Base-by-base conservation (phyloP, 768 basidiomycete genomes). In the Rhodotorula sphaerocarpa region DNA sequence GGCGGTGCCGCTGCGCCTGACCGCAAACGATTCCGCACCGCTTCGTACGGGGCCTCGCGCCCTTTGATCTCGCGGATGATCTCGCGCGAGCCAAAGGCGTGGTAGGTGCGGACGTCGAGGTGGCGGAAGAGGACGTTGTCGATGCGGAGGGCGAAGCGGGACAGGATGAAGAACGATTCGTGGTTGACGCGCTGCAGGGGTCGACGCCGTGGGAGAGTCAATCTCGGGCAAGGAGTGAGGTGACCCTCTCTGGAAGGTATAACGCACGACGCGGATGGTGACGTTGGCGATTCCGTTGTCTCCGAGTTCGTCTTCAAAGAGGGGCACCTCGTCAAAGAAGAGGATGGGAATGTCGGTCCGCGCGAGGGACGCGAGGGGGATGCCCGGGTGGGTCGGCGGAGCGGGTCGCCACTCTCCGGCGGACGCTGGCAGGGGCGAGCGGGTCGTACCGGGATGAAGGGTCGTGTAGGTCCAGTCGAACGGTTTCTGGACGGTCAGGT, bases 401-500 rank as follows among this genome's bases (percentile, higher is more conserved):
- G 70, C 74, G 9, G 67, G 64, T 36, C 50, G 47, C 46, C 39
- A 51, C 18, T 47, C 7, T 0, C 46, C 27, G 10, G 57, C 9
- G 9, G 23, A 31, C 9, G 54, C 12, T 5, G 58, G 47, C 4
- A 66, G 55, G 50, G 57, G 31, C 12, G 57, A 5, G 6, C 33
- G 5, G 48, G 27, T 36, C 25, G 51, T 31, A 44, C 93, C 95
- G 0, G 83, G 71, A 69, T 96, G 91, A 5, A 81, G 83, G 3
- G 90, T 88, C 4, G 92, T 95, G 74, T 95, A 97, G 16, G 95
- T 99, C 95, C 95, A 97, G 73, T 99, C 95, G 75, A 88, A 96
- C 0, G 86, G 86, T 70, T 92, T 95, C 12, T 89, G 86, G 0
- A 80, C 73, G 27, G 84, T 82, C 9, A 87, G 87, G 65, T 80